Evolutionary conservation across 176 grass and related monocot species (phyloP).

Genomic region (Triticum turgidum): DNA sequence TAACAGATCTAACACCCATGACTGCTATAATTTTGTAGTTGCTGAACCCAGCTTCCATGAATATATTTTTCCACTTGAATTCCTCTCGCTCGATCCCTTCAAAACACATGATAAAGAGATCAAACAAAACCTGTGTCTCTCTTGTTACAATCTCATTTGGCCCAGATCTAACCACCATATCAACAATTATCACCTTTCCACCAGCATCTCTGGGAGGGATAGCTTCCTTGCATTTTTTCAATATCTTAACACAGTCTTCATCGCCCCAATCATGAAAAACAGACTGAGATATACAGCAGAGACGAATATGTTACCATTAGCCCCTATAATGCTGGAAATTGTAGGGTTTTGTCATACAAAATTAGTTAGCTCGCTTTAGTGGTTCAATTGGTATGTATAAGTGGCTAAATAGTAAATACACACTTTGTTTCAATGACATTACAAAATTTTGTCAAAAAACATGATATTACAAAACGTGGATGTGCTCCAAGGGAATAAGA

Average conservation of each 20-base stretch:
- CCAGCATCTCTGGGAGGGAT: constrained; percentile 30
- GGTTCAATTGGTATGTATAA: not conserved
- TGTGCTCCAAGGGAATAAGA: not conserved
- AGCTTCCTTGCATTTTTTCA: constrained; percentile 38
- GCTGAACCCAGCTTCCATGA: constrained; percentile 31
- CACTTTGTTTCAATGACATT: not conserved
- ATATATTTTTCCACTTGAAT: constrained; percentile 34
- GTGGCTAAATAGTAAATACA: not conserved
- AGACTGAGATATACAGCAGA: constrained; percentile 24
- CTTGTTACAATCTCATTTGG: not conserved
- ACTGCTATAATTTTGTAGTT: constrained; percentile 29
- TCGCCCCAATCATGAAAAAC: constrained; percentile 42
- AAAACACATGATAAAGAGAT: constrained; percentile 20
- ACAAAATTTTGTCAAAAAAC: too few species aligned
- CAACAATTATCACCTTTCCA: constrained; percentile 42
- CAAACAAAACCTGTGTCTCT: constrained; percentile 25
- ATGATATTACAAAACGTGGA: not conserved
- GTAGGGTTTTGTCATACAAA: not conserved
- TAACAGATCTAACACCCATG: constrained; percentile 27
- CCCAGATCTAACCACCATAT: constrained; percentile 31
- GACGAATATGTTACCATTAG: not conserved
- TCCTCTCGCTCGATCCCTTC: constrained; percentile 24
- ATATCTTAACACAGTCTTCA: constrained; percentile 37
- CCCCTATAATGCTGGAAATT: not conserved
- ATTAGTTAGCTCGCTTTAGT: not conserved